These are phyloP conservation scores for Adansonia madagascariensis DNA, from an alignment of 441 rosid genomes.

Conservation along the genomic window DNA sequence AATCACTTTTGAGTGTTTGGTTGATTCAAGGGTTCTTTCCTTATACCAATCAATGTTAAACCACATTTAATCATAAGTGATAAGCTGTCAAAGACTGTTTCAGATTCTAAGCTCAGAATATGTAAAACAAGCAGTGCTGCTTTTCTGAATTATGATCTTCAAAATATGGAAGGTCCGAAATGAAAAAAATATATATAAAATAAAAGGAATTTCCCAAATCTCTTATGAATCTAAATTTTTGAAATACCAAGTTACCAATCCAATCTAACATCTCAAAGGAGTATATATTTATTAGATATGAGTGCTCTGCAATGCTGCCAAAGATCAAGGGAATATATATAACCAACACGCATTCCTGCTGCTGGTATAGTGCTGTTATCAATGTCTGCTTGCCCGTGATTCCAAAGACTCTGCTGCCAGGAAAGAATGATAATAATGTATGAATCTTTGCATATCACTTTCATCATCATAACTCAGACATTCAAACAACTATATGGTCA, in stretches of 20 bases:
- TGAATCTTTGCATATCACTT: not conserved
- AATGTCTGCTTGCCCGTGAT: not conserved
- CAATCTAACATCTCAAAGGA: not conserved
- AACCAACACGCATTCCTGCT: not conserved
- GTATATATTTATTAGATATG: constrained; percentile 1
- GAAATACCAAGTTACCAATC: not conserved
- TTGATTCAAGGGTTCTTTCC: not conserved
- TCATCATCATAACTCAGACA: not conserved
- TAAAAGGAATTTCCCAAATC: too few relatives aligned
- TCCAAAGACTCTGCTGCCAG: constrained; percentile 2
- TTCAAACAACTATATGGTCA: not conserved
- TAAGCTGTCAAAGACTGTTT: not conserved
- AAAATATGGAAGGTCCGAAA: too few relatives aligned
- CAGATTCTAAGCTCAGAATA: constrained; percentile 3
- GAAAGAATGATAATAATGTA: not conserved
- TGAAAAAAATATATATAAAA: too few relatives aligned
- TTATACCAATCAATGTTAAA: not conserved
- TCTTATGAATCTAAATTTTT: too few relatives aligned
- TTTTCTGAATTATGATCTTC: not conserved
- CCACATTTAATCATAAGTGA: not conserved
- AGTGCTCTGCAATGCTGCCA: not conserved
- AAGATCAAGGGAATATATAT: not conserved
- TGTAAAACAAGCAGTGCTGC: not conserved
- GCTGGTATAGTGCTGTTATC: too few relatives aligned
- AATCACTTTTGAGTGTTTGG: not conserved